These are phyloP conservation scores for Teratosphaeria gauchensis DNA, from an alignment of 2,329 filamentous ascomycete species.

Conservation along the genomic window DNA sequence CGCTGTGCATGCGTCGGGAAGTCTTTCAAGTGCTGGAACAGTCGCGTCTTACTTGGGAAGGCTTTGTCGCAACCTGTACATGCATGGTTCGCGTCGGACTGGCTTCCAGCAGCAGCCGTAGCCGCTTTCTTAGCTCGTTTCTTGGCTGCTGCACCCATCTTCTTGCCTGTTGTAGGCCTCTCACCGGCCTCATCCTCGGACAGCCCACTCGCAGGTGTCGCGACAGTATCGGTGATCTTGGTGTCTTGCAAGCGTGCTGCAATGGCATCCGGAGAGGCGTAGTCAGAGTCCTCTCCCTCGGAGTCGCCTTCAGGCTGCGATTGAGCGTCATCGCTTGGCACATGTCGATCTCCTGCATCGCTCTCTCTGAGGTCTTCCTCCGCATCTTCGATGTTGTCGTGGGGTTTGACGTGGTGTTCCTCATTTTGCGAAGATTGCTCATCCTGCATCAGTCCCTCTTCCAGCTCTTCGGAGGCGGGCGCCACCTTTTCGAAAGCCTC, in stretches of 20 bases:
- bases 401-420: background rate
- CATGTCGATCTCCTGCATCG: background rate
- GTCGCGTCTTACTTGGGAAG: constrained; percentile 63
- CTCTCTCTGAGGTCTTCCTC: constrained; percentile 1
- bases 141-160: constrained; percentile 28
- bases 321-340: background rate
- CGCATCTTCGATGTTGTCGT: background rate
- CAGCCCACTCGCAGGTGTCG: constrained; percentile 1
- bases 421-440: background rate
- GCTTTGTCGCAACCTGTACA: constrained; percentile 69
- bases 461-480: background rate
- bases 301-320: constrained; percentile 2
- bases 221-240: constrained; percentile 4
- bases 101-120: constrained; percentile 24
- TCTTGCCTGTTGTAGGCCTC: constrained; percentile 35
- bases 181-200: constrained; percentile 6
- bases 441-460: background rate
- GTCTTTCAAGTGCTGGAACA: constrained; percentile 65
- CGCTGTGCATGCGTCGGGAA: constrained; percentile 41
- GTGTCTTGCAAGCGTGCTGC: constrained; percentile 29
- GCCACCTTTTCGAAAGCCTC: constrained; percentile 7
- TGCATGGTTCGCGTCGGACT: constrained; percentile 43
- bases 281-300: constrained; percentile 36
- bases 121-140: constrained; percentile 40
- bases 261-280: constrained; percentile 33